Evolutionary conservation across 2,329 filamentous ascomycete genomes (phyloP).

Genomic region (Colletotrichum truncatum): DNA sequence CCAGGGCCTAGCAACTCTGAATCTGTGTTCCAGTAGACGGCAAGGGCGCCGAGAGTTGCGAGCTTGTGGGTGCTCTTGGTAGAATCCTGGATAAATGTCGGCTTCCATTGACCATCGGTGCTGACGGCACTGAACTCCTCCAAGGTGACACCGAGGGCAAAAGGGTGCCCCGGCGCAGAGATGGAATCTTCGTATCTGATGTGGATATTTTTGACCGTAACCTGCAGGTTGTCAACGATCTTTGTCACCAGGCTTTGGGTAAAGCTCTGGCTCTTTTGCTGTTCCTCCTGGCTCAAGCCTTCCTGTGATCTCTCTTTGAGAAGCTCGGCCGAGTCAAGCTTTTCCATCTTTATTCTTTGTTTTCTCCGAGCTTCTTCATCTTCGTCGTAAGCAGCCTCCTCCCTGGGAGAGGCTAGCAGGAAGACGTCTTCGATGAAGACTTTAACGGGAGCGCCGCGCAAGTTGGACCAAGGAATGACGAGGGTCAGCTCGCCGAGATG

Average conservation of each 20-base stretch:
- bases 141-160: constrained; percentile 89
- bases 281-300: constrained; percentile 92
- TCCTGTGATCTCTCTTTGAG: constrained; percentile 93
- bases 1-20: constrained; percentile 84
- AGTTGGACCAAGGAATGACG: constrained; percentile 96
- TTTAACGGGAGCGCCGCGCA: constrained; percentile 92
- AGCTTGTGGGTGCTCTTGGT: constrained; percentile 89
- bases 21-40: constrained; percentile 99
- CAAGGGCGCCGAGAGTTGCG: constrained; percentile 86
- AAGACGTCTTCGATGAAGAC: constrained; percentile 98
- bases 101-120: constrained; percentile 93
- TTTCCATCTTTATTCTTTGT: constrained; percentile 98
- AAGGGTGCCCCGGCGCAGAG: constrained; percentile 92
- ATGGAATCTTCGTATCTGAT: constrained; percentile 98
- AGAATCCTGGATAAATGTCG: constrained; percentile 93
- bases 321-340: constrained; percentile 94
- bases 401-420: constrained; percentile 91
- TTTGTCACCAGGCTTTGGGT: constrained; percentile 94
- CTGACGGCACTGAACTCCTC: constrained; percentile 98
- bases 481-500: constrained; percentile 93
- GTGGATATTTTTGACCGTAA: constrained; percentile 98
- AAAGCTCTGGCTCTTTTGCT: constrained; percentile 98
- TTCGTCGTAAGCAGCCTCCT: constrained; percentile 91
- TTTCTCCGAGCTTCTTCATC: constrained; percentile 89
- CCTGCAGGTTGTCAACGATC: constrained; percentile 97